Conservation (phyloP, 139 green algal genomes). For the Chlamydomonas sphaeroides region DNA sequence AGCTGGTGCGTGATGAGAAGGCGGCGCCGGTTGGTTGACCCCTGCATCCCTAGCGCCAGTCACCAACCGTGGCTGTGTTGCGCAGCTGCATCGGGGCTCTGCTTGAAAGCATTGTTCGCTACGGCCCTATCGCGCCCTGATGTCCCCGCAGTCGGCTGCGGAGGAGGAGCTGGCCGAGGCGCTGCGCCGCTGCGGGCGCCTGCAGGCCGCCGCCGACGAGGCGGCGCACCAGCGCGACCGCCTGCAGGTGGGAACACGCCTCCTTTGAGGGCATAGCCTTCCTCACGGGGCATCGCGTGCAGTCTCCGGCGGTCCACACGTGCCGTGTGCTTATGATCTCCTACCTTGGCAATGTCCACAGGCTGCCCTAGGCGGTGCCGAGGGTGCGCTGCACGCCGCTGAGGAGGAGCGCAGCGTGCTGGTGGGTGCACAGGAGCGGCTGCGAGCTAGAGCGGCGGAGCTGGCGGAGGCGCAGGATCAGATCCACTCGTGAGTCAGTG, state of each 20-base stretch:
- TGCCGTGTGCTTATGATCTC: no score
- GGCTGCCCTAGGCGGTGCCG: background rate
- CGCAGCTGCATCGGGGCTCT: background rate
- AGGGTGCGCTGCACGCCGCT: constrained; percentile 8
- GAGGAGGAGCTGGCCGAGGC: constrained; percentile 37
- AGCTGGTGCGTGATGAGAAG: constrained; percentile 11
- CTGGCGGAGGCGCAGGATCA: constrained; percentile 15
- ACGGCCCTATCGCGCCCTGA: no score
- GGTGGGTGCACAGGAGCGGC: background rate
- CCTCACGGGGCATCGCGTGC: no score
- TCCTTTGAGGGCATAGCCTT: no score
- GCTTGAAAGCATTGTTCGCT: no score
- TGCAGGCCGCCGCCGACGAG: constrained; percentile 21
- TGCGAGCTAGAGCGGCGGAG: background rate
- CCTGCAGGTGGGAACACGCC: no score
- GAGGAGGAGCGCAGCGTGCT: constrained; percentile 17
- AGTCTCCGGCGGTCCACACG: no score
- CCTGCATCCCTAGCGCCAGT: no score
- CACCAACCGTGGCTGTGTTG: no score
- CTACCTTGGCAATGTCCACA: no score
- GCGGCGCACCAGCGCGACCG: constrained; percentile 33
- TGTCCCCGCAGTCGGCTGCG: background rate
- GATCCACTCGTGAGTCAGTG: constrained; percentile 6
- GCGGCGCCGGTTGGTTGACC: no score
- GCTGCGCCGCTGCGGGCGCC: constrained; percentile 6